Percentiles rank a stretch among this genome's conserved stretches.
Conservation (phyloP, 306 rosid species). For the Carpinus viminea region DNA sequence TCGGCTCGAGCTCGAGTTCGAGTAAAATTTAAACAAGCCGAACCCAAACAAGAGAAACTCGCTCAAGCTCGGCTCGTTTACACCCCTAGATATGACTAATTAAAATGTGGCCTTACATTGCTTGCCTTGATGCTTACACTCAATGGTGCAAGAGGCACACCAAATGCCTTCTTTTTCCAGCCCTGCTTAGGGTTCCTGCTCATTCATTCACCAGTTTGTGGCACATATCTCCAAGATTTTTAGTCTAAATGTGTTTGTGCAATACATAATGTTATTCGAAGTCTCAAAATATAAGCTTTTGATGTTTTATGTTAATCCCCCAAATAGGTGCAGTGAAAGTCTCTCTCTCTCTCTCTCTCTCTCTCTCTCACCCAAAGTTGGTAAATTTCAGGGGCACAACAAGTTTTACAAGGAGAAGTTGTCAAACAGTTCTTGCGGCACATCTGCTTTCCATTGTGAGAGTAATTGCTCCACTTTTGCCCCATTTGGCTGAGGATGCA, state of each 20-base stretch:
- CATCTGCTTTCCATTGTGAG: constrained; percentile 76
- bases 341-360: not conserved
- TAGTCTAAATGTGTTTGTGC: not conserved
- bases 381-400: constrained; percentile 66
- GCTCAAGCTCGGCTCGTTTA: too few relatives aligned
- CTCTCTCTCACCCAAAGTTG: constrained; percentile 3
- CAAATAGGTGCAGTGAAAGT: not conserved
- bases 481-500: constrained; percentile 98
- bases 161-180: not conserved
- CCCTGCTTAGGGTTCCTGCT: not conserved
- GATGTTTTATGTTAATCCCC: not conserved
- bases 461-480: constrained; percentile 89
- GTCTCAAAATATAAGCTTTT: not conserved
- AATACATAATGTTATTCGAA: not conserved
- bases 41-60: too few relatives aligned
- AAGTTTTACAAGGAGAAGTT: constrained; percentile 88
- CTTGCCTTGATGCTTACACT: not conserved
- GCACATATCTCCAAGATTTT: not conserved
- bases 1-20: too few relatives aligned
- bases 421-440: constrained; percentile 93
- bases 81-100: not conserved
- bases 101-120: not conserved
- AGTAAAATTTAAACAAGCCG: too few relatives aligned
- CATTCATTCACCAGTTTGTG: not conserved
- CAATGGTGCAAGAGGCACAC: not conserved